These are phyloP conservation scores for Tephrocybe sp. DNA, from an alignment of 768 basidiomycete genomes.

Conservation along the genomic window DNA sequence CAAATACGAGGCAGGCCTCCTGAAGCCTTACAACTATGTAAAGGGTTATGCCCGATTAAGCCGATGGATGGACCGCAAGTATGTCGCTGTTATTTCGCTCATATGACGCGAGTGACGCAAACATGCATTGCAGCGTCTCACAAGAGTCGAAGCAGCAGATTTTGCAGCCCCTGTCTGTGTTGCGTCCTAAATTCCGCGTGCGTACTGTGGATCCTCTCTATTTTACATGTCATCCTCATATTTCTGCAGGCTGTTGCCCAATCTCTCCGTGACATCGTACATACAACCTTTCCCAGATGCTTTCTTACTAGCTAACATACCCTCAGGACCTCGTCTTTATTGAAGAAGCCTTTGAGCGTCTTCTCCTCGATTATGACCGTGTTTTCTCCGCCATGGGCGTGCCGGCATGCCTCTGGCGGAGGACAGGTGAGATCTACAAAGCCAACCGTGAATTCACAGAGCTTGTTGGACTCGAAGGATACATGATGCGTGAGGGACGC, in stretches of 20 bases:
- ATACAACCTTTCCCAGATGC: slow-evolving; percentile 20
- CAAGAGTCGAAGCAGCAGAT: slow-evolving; percentile 91
- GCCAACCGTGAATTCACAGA: slow-evolving; percentile 95
- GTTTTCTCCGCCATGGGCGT: slow-evolving; percentile 96
- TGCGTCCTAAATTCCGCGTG: slow-evolving; percentile 84
- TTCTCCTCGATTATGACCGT: slow-evolving; percentile 93
- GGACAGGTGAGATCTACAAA: slow-evolving; percentile 98
- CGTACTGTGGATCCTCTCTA: slow-evolving; percentile 19
- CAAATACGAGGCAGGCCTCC: slow-evolving; percentile 93
- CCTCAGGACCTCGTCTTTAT: slow-evolving; percentile 89
- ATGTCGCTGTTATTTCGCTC: slow-evolving; percentile 15
- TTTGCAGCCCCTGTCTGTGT: slow-evolving; percentile 80
- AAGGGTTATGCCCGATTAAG: slow-evolving; percentile 91
- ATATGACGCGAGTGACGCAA: neutral
- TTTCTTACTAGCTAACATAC: neutral
- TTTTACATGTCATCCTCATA: neutral
- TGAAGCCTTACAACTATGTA: slow-evolving; percentile 96
- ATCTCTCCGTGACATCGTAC: slow-evolving; percentile 76
- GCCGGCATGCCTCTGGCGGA: slow-evolving; percentile 93
- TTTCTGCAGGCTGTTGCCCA: slow-evolving; percentile 67
- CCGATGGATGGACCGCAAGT: slow-evolving; percentile 96
- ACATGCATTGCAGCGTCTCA: slow-evolving; percentile 57
- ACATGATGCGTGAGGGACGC: slow-evolving; percentile 89
- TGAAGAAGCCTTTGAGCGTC: slow-evolving; percentile 94
- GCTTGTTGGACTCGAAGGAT: slow-evolving; percentile 82